Evolutionary conservation across 345 rosid species (phyloP).

Genomic region (Boechera divaricarpa): DNA sequence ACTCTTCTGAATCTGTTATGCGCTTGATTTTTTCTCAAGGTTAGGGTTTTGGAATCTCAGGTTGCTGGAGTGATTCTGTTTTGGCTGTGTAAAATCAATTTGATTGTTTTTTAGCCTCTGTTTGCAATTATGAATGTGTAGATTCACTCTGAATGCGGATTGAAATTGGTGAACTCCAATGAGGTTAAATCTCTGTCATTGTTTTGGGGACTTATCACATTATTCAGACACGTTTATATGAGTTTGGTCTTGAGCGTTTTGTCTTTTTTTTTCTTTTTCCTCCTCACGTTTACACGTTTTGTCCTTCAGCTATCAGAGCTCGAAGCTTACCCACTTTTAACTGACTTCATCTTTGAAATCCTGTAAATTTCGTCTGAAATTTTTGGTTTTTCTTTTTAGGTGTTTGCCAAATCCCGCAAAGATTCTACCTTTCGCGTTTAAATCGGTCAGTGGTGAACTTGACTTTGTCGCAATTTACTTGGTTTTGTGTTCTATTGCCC

Average conservation of each 20-base stretch:
- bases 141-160: slow-evolving; percentile 14
- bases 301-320: not conserved
- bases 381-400: slow-evolving; percentile 27
- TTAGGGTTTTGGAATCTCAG: slow-evolving; percentile 16
- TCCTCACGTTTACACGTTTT: not conserved
- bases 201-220: not conserved
- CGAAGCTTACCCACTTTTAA: not conserved
- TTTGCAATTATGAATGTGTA: slow-evolving; percentile 11
- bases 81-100: not conserved
- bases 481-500: not conserved
- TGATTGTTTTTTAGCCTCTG: slow-evolving; percentile 16
- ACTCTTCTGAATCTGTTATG: not conserved
- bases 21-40: slow-evolving; percentile 19
- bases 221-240: slow-evolving; percentile 5
- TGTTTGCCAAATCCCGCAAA: slow-evolving; percentile 21
- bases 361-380: slow-evolving; percentile 6
- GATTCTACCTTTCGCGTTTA: slow-evolving; percentile 40
- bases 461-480: not conserved
- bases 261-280: not conserved
- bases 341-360: not conserved
- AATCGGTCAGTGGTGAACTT: slow-evolving; percentile 34
- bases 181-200: slow-evolving; percentile 26
- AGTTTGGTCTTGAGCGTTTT: slow-evolving; percentile 9
- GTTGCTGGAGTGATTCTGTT: not conserved
- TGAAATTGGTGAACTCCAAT: slow-evolving; percentile 13